These are phyloP conservation scores for Alternaria alternata DNA, from an alignment of 2,329 filamentous ascomycete genomes.

Conservation along the genomic window DNA sequence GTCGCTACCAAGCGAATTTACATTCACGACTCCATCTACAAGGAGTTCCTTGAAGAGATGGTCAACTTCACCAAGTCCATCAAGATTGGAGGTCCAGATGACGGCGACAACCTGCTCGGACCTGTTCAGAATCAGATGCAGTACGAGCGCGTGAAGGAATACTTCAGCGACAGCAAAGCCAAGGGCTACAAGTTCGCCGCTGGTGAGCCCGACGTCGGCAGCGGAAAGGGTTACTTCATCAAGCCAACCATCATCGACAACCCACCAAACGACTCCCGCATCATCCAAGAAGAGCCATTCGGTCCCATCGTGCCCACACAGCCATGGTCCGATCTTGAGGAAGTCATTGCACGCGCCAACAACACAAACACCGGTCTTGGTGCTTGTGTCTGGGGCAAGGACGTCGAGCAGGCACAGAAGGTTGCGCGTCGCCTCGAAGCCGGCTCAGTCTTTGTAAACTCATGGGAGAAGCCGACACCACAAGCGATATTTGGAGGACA, in stretches of 20 bases:
- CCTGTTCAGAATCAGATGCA: constrained; percentile 73
- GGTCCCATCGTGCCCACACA: constrained; percentile 71
- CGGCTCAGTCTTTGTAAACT: constrained; percentile 66
- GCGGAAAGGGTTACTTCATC: constrained; percentile 64
- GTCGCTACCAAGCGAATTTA: constrained; percentile 49
- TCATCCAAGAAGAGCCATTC: constrained; percentile 70
- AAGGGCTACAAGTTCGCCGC: constrained; percentile 64
- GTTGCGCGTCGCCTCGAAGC: constrained; percentile 60
- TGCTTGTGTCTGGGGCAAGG: constrained; percentile 59
- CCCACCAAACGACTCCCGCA: constrained; percentile 63
- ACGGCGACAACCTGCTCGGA: constrained; percentile 61
- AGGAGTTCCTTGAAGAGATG: constrained; percentile 50
- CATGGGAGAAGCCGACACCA: constrained; percentile 57
- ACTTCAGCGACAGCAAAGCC: constrained; percentile 64
- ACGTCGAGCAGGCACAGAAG: constrained; percentile 56
- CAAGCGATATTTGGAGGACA: constrained; percentile 73
- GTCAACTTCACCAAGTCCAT: constrained; percentile 57
- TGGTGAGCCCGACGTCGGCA: constrained; percentile 51
- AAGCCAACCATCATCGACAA: constrained; percentile 67
- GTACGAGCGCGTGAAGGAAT: constrained; percentile 65
- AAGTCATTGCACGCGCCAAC: constrained; percentile 60
- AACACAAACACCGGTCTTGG: constrained; percentile 60
- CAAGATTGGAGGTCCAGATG: constrained; percentile 49
- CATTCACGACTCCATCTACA: constrained; percentile 51
- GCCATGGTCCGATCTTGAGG: constrained; percentile 66